Percentiles rank a stretch among this genome's conserved stretches.
phyloP scores from a whole-genome alignment of 2,329 filamentous ascomycete species.

The Scopulariopsis brevicaulis region DNA sequence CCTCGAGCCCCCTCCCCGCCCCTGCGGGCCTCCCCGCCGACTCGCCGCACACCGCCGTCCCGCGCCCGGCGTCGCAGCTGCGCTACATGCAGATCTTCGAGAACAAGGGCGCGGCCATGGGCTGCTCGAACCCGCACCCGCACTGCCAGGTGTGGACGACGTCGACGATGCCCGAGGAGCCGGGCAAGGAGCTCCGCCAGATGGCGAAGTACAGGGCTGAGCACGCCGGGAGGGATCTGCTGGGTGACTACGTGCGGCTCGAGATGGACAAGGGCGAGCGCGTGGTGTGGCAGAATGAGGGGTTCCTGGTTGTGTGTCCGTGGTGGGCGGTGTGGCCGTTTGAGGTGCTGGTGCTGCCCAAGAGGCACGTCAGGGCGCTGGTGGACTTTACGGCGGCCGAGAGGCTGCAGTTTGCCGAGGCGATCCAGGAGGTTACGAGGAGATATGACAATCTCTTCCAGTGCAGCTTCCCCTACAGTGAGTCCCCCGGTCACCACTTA shows the following conservation, averaged over 20 bases:
- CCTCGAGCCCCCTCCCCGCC: slow-evolving; percentile 51
- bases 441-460: slow-evolving; percentile 96
- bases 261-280: slow-evolving; percentile 76
- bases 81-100: slow-evolving; percentile 99
- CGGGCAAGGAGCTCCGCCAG: slow-evolving; percentile 64
- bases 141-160: slow-evolving; percentile 97
- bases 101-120: slow-evolving; percentile 97
- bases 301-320: slow-evolving; percentile 79
- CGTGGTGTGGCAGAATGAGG: slow-evolving; percentile 76
- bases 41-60: slow-evolving; percentile 10
- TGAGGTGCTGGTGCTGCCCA: slow-evolving; percentile 81
- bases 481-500: slow-evolving; percentile 16
- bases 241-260: slow-evolving; percentile 77
- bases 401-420: slow-evolving; percentile 64
- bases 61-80: slow-evolving; percentile 4
- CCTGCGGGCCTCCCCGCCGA: slow-evolving; percentile 25
- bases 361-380: slow-evolving; percentile 71
- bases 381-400: slow-evolving; percentile 70
- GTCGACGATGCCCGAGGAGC: slow-evolving; percentile 82
- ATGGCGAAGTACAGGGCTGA: slow-evolving; percentile 67
- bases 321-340: slow-evolving; percentile 99
- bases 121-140: slow-evolving; percentile 95
- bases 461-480: slow-evolving; percentile 90
- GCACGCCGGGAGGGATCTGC: slow-evolving; percentile 62
- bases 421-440: slow-evolving; percentile 77